These are phyloP conservation scores for Singerocomus inundabilis DNA, from an alignment of 1,284 basidiomycete genomes.

Conservation along the genomic window DNA sequence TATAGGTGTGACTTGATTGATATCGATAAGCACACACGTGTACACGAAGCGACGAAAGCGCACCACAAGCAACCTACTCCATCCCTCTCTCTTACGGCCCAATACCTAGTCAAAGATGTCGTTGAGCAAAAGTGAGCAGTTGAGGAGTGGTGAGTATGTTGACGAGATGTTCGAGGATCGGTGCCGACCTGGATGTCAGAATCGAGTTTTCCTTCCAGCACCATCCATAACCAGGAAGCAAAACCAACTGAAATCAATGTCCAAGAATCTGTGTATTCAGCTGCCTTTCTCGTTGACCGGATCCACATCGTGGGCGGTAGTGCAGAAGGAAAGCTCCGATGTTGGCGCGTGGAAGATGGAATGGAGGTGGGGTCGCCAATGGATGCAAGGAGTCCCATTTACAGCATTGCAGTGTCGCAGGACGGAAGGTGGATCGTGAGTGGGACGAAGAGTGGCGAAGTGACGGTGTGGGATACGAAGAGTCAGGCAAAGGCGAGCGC, in stretches of 20 bases:
- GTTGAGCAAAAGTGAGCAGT: neutral
- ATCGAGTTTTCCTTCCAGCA: neutral
- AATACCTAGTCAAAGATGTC: neutral
- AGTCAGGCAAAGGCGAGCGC: neutral
- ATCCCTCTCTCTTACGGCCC: neutral
- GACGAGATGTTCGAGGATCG: neutral
- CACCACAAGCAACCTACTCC: no score
- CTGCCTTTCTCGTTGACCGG: neutral
- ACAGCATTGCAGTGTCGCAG: neutral
- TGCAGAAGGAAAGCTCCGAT: neutral
- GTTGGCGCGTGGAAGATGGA: slow-evolving; percentile 2
- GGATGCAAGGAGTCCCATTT: neutral
- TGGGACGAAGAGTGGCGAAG: neutral
- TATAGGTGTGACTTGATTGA: no score
- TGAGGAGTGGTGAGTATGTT: neutral
- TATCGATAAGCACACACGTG: no score
- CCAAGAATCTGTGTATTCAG: neutral
- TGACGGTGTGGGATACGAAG: neutral
- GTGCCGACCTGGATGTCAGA: neutral
- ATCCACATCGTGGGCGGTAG: neutral
- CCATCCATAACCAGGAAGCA: neutral
- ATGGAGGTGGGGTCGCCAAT: neutral
- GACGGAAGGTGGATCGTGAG: neutral
- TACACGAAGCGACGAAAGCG: no score
- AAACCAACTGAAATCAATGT: no score